Evolutionary conservation across 306 rosid genomes (phyloP).

Genomic region (Spatholobus suberectus): DNA sequence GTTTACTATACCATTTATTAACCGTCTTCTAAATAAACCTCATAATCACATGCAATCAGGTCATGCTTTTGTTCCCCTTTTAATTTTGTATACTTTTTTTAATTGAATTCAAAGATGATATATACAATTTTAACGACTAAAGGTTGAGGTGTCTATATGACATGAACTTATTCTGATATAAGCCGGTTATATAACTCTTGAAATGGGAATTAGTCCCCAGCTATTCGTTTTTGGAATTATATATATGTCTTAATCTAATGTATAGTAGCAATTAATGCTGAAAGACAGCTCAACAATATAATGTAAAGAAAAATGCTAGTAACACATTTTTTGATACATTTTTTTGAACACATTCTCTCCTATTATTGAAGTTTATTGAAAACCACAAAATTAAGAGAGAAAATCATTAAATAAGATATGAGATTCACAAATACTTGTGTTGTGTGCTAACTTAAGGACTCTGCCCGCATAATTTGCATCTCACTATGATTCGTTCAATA

Average conservation of each 20-base stretch:
- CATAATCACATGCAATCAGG: not conserved
- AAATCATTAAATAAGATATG: no score
- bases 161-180: not conserved
- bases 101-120: not conserved
- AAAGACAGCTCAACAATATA: not conserved
- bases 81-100: not conserved
- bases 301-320: no score
- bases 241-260: not conserved
- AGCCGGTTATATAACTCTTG: not conserved
- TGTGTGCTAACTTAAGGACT: not conserved
- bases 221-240: not conserved
- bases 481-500: not conserved
- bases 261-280: not conserved
- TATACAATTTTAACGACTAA: not conserved
- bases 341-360: no score
- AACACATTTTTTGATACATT: no score
- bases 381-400: no score
- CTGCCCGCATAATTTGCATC: slow-evolving; percentile 1
- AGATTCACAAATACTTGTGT: not conserved
- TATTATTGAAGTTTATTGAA: no score
- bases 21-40: not conserved
- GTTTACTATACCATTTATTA: not conserved
- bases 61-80: not conserved
- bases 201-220: not conserved
- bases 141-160: not conserved